A percentile compares a stretch with the other conserved stretches of the same genome.
Evolutionary conservation across 345 rosid species (phyloP).

Genomic region (Populus euphratica): DNA sequence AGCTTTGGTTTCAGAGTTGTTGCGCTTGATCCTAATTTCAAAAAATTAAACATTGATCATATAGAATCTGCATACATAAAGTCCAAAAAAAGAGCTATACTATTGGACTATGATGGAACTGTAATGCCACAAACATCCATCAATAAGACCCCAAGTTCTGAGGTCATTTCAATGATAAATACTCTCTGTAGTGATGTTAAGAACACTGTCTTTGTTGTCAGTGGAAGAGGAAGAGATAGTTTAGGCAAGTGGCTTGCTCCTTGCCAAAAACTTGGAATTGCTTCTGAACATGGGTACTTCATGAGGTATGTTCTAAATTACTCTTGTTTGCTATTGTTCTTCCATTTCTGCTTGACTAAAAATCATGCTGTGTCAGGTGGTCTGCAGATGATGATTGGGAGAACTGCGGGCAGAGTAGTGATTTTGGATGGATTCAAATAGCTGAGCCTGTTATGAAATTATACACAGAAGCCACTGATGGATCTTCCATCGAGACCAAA

Average conservation of each 20-base stretch:
- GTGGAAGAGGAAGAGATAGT: conserved; percentile 67
- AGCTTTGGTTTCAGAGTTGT: conserved; percentile 76
- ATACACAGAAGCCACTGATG: conserved; percentile 74
- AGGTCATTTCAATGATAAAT: conserved; percentile 51
- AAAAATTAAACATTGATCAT: conserved; percentile 50
- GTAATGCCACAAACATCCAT: conserved; percentile 65
- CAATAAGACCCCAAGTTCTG: conserved; percentile 53
- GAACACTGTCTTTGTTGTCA: conserved; percentile 59
- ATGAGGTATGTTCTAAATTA: conserved; percentile 41
- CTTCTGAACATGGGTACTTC: conserved; percentile 69
- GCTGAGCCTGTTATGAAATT: conserved; percentile 70
- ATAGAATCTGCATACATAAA: conserved; percentile 51
- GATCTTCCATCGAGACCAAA: conserved; percentile 59
- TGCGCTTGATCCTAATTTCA: conserved; percentile 68
- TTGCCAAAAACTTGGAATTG: conserved; percentile 58
- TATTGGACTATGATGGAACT: conserved; percentile 73
- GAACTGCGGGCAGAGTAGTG: conserved; percentile 45
- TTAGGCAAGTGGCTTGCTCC: conserved; percentile 64
- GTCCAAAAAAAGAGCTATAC: conserved; percentile 59
- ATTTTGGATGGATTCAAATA: conserved; percentile 64
- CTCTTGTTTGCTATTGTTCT: neutral
- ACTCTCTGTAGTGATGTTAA: conserved; percentile 48
- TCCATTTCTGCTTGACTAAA: neutral
- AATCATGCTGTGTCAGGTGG: conserved; percentile 40
- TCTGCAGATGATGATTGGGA: conserved; percentile 46